Evolutionary conservation across 306 rosid species (phyloP).

Genomic region (Vigna reflexopilosa): DNA sequence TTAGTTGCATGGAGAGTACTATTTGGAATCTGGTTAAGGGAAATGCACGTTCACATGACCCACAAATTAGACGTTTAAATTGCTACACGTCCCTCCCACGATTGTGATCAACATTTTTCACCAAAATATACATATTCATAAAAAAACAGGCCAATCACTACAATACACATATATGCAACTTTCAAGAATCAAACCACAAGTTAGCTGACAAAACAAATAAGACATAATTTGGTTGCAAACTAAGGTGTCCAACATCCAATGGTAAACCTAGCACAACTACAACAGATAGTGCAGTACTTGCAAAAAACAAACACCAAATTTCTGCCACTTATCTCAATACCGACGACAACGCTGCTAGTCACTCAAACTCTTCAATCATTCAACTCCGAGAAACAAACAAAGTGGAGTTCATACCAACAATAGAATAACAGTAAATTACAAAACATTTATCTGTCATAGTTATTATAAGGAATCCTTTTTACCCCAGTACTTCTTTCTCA

Average conservation of each 20-base stretch:
- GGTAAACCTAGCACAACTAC: conserved; percentile 27
- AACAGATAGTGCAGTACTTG: conserved; percentile 28
- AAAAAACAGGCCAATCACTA: conserved; percentile 2
- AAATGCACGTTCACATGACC: neutral
- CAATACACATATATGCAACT: neutral
- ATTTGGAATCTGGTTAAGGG: neutral
- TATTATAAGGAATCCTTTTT: neutral
- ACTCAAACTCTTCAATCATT: conserved; percentile 38
- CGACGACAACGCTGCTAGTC: conserved; percentile 16
- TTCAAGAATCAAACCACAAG: conserved; percentile 6
- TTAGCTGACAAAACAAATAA: conserved; percentile 26
- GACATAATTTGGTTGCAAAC: conserved; percentile 2
- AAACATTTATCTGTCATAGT: too few species aligned
- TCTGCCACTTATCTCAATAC: conserved; percentile 19
- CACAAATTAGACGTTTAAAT: neutral
- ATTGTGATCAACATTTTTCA: neutral
- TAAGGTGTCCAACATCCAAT: neutral
- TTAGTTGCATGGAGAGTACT: neutral
- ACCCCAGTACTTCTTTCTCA: neutral
- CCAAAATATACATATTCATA: neutral
- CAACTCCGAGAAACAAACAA: neutral
- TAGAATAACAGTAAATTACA: too few species aligned
- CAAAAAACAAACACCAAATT: conserved; percentile 20
- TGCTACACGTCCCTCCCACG: neutral
- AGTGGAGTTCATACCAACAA: neutral